phyloP scores from a whole-genome alignment of 2,329 filamentous ascomycete genomes.

The Emydomyces testavorans region DNA sequence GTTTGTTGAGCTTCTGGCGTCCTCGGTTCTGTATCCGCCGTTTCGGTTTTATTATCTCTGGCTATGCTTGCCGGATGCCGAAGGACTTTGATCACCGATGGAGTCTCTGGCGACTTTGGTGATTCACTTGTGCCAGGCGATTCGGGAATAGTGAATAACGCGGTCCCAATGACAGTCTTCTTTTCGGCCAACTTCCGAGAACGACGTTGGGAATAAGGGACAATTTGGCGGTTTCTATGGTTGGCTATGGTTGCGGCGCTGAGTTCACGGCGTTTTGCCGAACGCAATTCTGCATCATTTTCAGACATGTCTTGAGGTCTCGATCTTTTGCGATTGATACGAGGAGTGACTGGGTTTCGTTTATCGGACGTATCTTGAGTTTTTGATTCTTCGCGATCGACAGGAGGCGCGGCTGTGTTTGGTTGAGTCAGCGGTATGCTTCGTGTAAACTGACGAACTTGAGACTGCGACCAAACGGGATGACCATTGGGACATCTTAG shows the following conservation, averaged over 20 bases:
- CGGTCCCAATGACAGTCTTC: conserved; percentile 26
- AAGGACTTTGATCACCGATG: background rate
- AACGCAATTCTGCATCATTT: background rate
- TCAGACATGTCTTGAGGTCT: conserved; percentile 1
- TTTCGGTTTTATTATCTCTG: background rate
- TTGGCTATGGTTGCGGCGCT: conserved; percentile 3
- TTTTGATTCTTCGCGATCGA: conserved; percentile 4
- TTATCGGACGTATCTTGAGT: background rate
- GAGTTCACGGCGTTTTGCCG: conserved; percentile 4
- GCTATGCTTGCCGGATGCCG: conserved; percentile 1
- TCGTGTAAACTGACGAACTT: background rate
- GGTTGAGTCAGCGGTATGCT: background rate
- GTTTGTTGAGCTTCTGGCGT: conserved; percentile 15
- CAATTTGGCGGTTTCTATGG: conserved; percentile 13
- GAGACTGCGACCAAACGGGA: background rate
- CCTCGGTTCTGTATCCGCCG: too few species aligned
- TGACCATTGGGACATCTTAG: conserved; percentile 15
- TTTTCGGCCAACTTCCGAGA: conserved; percentile 24
- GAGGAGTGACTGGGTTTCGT: background rate
- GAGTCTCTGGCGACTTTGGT: conserved; percentile 3
- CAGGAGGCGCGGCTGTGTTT: background rate
- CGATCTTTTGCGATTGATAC: conserved; percentile 6
- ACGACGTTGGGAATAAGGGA: conserved; percentile 24
- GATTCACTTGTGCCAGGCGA: conserved; percentile 25
- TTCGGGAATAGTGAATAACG: conserved; percentile 26